Evolutionary conservation across 2,329 filamentous ascomycete genomes (phyloP).

Genomic region (Monilinia vaccinii-corymbosi): DNA sequence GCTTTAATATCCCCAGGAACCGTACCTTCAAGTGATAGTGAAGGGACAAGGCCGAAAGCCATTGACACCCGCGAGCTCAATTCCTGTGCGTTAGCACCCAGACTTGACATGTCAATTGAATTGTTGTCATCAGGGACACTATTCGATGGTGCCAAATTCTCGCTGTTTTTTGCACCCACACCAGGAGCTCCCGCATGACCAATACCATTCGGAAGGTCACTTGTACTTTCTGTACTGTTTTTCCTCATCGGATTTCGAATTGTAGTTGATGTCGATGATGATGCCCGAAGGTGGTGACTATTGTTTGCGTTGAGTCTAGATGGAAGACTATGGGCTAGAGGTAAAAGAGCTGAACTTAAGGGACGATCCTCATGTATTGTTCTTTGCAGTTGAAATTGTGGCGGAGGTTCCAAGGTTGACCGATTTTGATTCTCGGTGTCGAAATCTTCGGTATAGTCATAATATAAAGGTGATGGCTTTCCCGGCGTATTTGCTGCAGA

Average conservation of each 20-base stretch:
- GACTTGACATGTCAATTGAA: conserved; percentile 14
- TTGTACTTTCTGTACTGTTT: not conserved
- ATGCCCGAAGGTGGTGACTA: conserved; percentile 11
- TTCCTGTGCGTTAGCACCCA: conserved; percentile 20
- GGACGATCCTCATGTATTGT: conserved; percentile 26
- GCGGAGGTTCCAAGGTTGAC: conserved; percentile 17
- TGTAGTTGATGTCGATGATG: conserved; percentile 14
- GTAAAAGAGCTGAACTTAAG: conserved; percentile 16
- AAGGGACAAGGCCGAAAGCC: conserved; percentile 20
- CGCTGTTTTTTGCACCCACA: not conserved
- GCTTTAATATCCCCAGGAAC: not conserved
- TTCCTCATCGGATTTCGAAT: conserved; percentile 8
- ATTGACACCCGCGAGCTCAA: conserved; percentile 21
- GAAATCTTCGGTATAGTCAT: conserved; percentile 31
- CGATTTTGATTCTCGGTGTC: conserved; percentile 21
- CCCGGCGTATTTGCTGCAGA: conserved; percentile 25
- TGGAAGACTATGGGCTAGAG: conserved; percentile 3
- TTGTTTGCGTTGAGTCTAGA: conserved; percentile 4
- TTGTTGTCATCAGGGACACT: conserved; percentile 6
- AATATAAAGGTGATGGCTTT: conserved; percentile 28
- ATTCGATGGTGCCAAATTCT: not conserved
- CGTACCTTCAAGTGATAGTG: conserved; percentile 13
- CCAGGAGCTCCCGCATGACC: not conserved
- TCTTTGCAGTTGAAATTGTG: conserved; percentile 24
- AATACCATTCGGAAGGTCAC: not conserved